Percentiles rank a stretch among this genome's conserved stretches.
Evolutionary conservation across 164 flowering plant genomes (phyloP).

Genomic region (Magnolia sinica): DNA sequence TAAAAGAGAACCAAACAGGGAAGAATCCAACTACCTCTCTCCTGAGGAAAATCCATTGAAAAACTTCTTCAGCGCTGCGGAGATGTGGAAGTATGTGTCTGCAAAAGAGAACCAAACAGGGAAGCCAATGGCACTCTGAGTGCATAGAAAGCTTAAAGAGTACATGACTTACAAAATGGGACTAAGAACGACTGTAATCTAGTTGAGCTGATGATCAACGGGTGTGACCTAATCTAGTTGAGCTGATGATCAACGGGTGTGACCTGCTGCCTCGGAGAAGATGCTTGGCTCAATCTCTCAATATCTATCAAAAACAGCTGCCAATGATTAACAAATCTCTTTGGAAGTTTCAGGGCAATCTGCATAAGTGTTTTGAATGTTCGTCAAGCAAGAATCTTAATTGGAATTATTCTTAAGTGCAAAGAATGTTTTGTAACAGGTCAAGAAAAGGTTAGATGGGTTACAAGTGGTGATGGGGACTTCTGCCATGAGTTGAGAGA

Average conservation of each 20-base stretch:
- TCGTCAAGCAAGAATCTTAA: conserved; percentile 56
- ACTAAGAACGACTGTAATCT: conserved; percentile 76
- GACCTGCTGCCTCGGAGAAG: conserved; percentile 80
- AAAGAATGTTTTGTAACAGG: conserved; percentile 82
- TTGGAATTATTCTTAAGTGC: conserved; percentile 61
- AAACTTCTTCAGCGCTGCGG: conserved; percentile 56
- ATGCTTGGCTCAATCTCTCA: conserved; percentile 76
- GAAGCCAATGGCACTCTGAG: conserved; percentile 49
- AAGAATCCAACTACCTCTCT: not conserved
- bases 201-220: conserved; percentile 79
- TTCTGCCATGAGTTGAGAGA: conserved; percentile 86
- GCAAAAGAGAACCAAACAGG: conserved; percentile 58
- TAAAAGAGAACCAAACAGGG: conserved; percentile 45
- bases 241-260: conserved; percentile 78
- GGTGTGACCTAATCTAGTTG: conserved; percentile 81
- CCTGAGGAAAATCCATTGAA: conserved; percentile 66
- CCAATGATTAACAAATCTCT: conserved; percentile 43
- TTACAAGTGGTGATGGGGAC: conserved; percentile 61
- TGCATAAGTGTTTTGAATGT: conserved; percentile 65
- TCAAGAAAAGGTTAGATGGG: conserved; percentile 74
- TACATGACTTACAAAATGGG: conserved; percentile 88
- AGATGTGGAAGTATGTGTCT: conserved; percentile 72
- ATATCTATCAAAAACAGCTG: conserved; percentile 43
- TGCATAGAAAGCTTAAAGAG: conserved; percentile 72
- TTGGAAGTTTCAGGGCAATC: conserved; percentile 71